phyloP scores from a whole-genome alignment of 495 filamentous ascomycete genomes.

The Pyronema omphalodes region DNA sequence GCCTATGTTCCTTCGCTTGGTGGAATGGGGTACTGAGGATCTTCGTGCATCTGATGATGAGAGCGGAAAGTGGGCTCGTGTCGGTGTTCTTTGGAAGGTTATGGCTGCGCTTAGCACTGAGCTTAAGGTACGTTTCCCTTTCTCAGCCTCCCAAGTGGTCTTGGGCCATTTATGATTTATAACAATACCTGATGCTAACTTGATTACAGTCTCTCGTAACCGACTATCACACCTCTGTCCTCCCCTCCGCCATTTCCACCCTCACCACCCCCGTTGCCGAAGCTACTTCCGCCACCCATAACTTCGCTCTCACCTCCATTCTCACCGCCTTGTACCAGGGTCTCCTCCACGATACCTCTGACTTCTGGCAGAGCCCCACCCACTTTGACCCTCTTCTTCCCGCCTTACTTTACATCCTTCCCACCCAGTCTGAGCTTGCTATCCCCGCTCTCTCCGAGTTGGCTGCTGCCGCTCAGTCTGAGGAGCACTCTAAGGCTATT shows the following conservation, averaged over 20 bases:
- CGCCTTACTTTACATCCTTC: constrained; percentile 50
- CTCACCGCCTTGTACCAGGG: constrained; percentile 49
- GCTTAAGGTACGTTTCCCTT: constrained; percentile 41
- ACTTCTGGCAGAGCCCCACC: constrained; percentile 80
- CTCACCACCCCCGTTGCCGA: constrained; percentile 27
- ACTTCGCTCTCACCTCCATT: constrained; percentile 24
- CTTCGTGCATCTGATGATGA: not conserved
- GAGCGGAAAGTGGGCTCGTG: constrained; percentile 28
- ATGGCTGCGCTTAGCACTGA: constrained; percentile 56
- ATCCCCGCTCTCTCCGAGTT: constrained; percentile 49
- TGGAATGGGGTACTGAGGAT: constrained; percentile 51
- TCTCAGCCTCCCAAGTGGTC: not conserved
- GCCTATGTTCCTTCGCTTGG: constrained; percentile 66
- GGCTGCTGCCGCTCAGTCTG: constrained; percentile 52
- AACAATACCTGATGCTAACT: not conserved
- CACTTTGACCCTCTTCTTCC: constrained; percentile 56
- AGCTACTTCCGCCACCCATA: constrained; percentile 15
- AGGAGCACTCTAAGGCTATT: constrained; percentile 75
- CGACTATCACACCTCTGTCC: constrained; percentile 65
- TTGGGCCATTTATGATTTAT: not conserved
- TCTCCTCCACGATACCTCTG: constrained; percentile 57
- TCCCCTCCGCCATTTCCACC: constrained; percentile 52
- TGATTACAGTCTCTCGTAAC: constrained; percentile 60
- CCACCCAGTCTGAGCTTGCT: constrained; percentile 31
- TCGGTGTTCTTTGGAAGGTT: constrained; percentile 48